Base-by-base conservation (phyloP, 1,139 yeast species). In the Geotrichum restrictum region DNA sequence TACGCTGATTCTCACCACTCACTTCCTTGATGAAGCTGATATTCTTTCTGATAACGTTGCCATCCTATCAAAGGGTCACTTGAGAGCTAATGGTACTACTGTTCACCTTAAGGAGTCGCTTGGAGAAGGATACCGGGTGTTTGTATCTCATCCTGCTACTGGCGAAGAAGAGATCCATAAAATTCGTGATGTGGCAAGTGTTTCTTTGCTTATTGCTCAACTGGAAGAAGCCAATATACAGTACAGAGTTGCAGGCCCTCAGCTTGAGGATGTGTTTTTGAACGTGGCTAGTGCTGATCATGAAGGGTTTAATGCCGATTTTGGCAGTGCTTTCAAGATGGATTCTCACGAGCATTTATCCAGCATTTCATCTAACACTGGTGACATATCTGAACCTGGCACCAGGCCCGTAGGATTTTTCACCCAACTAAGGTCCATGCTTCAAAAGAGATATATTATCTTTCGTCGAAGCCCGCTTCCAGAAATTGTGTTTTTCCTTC, bases 21-120 rank as follows among this genome's bases (percentile, higher is more conserved):
- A 69, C 51, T 69, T 69, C 51, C 57, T 69, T 33, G 73, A 69
- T 47, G 73, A 69, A 47, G 73, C 73, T 1, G 73, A 69, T 50
- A 52, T 69, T 31, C 60, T 70, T 3, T 65, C 71, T 24, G 73
- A 69, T 54, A 57, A 64, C n/a, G 60, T 69, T 43, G 70, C 68
- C 8, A 62, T 69, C 47, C 52, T 69, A 59, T 65, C 70, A 13
- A 63, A 62, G 47, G 73, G 73, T 3, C 55, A 51, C 3, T 51
- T 69, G 40, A 60, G 60, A 34, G 69, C 68, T 3, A 58, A 58
- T 19, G 73, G 73, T 1, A 60, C 69, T 3, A 60, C 73, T 8
- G 66, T 68, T 4, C 60, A 63, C 38, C 59, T 69, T 29, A 69
- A 69, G 54, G 63, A 67, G 37, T 45, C 61, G 16, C 55, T 67